Percentiles rank a stretch among this genome's conserved stretches.
Conservation (phyloP, 2,329 filamentous ascomycete species). For the Aspergillus tanneri region DNA sequence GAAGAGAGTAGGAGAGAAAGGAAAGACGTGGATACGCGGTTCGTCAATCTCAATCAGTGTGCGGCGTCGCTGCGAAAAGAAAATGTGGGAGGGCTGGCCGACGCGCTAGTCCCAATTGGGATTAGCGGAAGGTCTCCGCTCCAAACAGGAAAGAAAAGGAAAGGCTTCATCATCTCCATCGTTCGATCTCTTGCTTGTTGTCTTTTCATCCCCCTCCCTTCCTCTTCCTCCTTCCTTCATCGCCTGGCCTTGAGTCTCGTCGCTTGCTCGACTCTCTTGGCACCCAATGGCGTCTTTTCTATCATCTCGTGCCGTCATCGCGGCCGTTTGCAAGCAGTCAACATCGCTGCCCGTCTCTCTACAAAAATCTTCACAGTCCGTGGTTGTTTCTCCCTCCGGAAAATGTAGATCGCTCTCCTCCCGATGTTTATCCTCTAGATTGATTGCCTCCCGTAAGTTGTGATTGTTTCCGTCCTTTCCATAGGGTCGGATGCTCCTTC, state of each 20-base stretch:
- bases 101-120: conserved; percentile 32
- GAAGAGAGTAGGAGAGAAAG: conserved; percentile 15
- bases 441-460: conserved; percentile 32
- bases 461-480: conserved; percentile 11
- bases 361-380: conserved; percentile 24
- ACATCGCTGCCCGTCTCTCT: conserved; percentile 30
- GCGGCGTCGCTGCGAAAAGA: conserved; percentile 27
- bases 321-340: conserved; percentile 38
- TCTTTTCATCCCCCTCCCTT: conserved; percentile 6
- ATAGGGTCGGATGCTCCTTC: conserved; percentile 1
- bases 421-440: conserved; percentile 29
- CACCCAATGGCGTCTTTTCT: conserved; percentile 33
- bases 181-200: conserved; percentile 10
- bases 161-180: conserved; percentile 18
- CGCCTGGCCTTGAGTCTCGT: not conserved
- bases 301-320: conserved; percentile 31
- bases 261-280: conserved; percentile 15
- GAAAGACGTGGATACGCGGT: conserved; percentile 5
- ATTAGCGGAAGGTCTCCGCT: conserved; percentile 27
- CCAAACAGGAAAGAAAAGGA: conserved; percentile 24
- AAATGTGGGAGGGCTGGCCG: conserved; percentile 34
- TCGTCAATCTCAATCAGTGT: conserved; percentile 20
- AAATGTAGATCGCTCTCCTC: conserved; percentile 32
- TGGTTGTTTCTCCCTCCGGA: conserved; percentile 31
- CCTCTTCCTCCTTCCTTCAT: conserved; percentile 1